Evolutionary conservation across 805 yeast genomes (phyloP), one percentile per base, ranked within the genome.

Genomic region (Lipomyces spencermartinsiae): DNA sequence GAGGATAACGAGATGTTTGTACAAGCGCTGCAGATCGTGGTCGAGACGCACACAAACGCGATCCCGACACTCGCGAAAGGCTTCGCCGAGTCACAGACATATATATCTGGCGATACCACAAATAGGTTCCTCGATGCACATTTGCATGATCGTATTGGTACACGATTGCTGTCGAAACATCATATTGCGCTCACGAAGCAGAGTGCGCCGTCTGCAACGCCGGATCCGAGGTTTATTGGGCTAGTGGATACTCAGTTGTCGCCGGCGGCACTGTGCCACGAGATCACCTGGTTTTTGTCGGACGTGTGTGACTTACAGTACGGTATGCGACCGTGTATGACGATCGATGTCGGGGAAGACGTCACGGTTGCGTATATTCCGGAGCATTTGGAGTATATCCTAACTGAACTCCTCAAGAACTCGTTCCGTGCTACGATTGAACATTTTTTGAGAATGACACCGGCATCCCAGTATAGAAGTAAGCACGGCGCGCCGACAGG

Each of bases 351-450:
- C 64, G 86, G 87, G n/a, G 80, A 80, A 43, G 85, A 86, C 31
- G 81, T 91, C 16, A 79, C 80, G 31, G 87, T 93, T 76, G 94
- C 97, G 0, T 94, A 92, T 77, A 89, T 94, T 57, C 92, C 95
- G 25, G 88, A 89, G 58, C 97, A 93, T 76, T 78, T 95, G 62
- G 97, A 94, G 76, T 94, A 95, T 76, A 87, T 94, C 60, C 82
- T 93, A 65, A 91, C 91, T 29, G 99, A 94, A 79, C 80, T 94
- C 25, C 83, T 94, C 73, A 94, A 94, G 78, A 94, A 94, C 78
- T 86, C 97, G 5, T 88, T 90, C 70, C 81, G 97, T 64, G 97
- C 99, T 0, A 93, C 91, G 64, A 89, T 94, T 63, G 98, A 94
- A 76, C 86, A 86, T 7, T 39, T 12, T 53, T 43, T 62, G 8